phyloP scores from a whole-genome alignment of 2,329 filamentous ascomycete species.

The Colletotrichum chrysophilum region DNA sequence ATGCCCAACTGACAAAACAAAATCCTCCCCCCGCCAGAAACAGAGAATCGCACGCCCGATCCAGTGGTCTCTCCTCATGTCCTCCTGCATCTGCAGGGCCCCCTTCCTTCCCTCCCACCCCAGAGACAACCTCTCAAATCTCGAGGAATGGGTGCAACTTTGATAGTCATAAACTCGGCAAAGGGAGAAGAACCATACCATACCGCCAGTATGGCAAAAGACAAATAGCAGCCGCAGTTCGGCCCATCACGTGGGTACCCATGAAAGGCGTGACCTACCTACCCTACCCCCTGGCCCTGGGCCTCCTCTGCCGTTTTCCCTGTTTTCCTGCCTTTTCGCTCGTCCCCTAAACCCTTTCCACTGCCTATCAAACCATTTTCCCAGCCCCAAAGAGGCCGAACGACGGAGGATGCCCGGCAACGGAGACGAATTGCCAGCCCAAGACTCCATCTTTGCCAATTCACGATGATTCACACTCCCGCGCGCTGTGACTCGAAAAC shows the following conservation, averaged over 20 bases:
- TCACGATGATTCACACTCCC: slow-evolving; percentile 16
- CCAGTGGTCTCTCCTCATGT: slow-evolving; percentile 5
- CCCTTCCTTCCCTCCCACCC: background rate
- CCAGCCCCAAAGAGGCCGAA: background rate
- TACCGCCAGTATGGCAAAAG: background rate
- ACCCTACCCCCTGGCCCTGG: background rate
- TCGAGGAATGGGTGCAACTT: background rate
- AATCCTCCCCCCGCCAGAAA: background rate
- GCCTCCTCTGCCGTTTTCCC: background rate
- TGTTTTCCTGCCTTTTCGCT: background rate
- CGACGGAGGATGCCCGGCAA: background rate
- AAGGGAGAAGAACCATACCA: background rate
- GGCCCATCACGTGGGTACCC: slow-evolving; percentile 15
- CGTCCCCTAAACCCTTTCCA: background rate
- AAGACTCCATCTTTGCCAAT: slow-evolving; percentile 8
- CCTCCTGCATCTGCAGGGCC: background rate
- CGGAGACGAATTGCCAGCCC: background rate
- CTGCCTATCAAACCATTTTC: background rate
- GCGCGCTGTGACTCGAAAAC: slow-evolving; percentile 14
- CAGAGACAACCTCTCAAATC: background rate
- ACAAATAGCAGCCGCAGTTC: slow-evolving; percentile 12
- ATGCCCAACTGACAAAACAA: background rate
- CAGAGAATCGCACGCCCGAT: background rate
- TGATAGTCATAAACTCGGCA: background rate
- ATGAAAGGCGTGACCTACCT: background rate